Evolutionary conservation across 139 green algal genomes (phyloP).

Genomic region (Klebsormidium nitens): DNA sequence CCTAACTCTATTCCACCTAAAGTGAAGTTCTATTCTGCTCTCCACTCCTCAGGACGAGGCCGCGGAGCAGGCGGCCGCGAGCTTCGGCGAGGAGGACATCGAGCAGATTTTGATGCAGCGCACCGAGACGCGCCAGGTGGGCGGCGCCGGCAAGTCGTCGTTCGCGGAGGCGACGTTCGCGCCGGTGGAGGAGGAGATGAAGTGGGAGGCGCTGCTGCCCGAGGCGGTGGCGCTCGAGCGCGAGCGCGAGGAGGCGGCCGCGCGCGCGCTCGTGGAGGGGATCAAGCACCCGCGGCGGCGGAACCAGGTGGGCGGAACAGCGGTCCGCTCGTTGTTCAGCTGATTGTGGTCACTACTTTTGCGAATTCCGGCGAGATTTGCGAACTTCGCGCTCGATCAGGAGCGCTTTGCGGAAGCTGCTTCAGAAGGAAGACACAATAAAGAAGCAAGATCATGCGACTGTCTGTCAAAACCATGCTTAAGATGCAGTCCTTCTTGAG

Average conservation of each 20-base stretch:
- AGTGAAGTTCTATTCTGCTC: not conserved
- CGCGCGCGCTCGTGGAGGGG: not conserved
- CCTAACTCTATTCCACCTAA: not conserved
- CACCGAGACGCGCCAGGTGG: constrained; percentile 83
- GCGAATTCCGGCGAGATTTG: too few species aligned
- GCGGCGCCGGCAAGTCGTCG: constrained; percentile 74
- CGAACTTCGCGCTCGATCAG: too few species aligned
- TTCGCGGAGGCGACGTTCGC: constrained; percentile 58
- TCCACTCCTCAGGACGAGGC: constrained; percentile 23
- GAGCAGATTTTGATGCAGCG: constrained; percentile 72
- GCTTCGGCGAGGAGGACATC: constrained; percentile 76
- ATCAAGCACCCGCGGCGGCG: not conserved
- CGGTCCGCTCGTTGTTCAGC: too few species aligned
- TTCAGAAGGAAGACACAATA: too few species aligned
- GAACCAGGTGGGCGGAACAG: too few species aligned
- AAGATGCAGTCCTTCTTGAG: too few species aligned
- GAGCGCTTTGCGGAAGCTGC: too few species aligned
- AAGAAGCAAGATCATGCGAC: too few species aligned
- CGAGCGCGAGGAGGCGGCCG: constrained; percentile 11
- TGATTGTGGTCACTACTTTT: too few species aligned
- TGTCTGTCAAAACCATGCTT: too few species aligned
- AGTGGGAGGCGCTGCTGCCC: constrained; percentile 16
- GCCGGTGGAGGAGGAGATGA: constrained; percentile 25
- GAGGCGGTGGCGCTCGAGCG: not conserved
- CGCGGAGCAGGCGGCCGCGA: constrained; percentile 36